These are phyloP conservation scores for Talinum fruticosum DNA, from an alignment of 148 eudicot species.

Conservation along the genomic window DNA sequence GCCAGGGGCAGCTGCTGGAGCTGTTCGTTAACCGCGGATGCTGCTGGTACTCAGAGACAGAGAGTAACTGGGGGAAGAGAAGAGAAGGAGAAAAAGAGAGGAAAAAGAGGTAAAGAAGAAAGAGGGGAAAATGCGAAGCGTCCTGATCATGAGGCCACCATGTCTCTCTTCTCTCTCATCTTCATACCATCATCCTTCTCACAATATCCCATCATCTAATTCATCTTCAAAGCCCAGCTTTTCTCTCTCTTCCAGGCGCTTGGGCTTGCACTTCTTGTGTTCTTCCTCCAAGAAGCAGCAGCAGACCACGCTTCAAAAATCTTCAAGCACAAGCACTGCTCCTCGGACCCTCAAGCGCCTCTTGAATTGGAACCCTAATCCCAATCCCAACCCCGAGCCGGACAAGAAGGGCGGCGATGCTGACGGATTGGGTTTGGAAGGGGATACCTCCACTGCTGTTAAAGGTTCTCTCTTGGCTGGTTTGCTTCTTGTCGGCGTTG, in stretches of 20 bases:
- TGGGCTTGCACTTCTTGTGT: conserved; percentile 46
- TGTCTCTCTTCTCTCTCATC: conserved; percentile 24
- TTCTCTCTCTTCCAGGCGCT: too few species aligned
- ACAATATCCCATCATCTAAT: not conserved
- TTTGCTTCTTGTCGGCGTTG: conserved; percentile 66
- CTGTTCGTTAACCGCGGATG: not conserved
- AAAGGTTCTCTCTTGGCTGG: conserved; percentile 89
- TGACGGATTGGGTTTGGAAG: conserved; percentile 34
- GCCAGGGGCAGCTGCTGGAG: not conserved
- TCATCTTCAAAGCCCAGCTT: not conserved
- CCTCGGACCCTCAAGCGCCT: conserved; percentile 46
- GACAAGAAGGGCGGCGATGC: conserved; percentile 12
- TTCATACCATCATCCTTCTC: not conserved
- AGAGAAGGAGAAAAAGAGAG: too few species aligned
- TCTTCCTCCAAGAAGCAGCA: conserved; percentile 60
- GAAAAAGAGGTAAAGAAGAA: too few species aligned
- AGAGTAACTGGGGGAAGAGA: not conserved
- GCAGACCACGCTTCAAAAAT: conserved; percentile 44
- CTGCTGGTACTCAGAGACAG: not conserved
- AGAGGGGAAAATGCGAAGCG: conserved; percentile 32
- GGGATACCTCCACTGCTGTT: conserved; percentile 42
- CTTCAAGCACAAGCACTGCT: not conserved
- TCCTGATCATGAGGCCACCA: conserved; percentile 25
- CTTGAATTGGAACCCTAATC: conserved; percentile 46
- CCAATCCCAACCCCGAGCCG: not conserved